phyloP scores from a whole-genome alignment of 768 basidiomycete genomes.

The Favolaschia claudopus region DNA sequence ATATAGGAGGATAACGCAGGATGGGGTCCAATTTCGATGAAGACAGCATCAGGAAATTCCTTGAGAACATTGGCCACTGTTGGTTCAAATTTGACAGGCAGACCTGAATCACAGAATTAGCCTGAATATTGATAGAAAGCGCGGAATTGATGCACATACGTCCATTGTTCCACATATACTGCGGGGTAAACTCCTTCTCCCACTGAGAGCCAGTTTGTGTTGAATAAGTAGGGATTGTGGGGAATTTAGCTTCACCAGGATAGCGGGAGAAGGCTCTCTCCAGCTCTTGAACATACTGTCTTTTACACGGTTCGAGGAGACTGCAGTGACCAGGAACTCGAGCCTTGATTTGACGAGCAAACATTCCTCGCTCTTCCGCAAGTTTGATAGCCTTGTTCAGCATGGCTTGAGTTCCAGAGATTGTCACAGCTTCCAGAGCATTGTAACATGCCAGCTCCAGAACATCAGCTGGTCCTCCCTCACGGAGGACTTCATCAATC shows the following conservation, averaged over 20 bases:
- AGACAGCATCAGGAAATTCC: constrained; percentile 32
- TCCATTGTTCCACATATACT: constrained; percentile 52
- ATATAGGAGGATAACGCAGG: constrained; percentile 47
- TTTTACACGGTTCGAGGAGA: constrained; percentile 45
- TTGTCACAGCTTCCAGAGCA: constrained; percentile 41
- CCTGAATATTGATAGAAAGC: too few relatives aligned
- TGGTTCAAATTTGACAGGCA: constrained; percentile 46
- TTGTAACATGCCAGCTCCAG: constrained; percentile 55
- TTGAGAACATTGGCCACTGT: constrained; percentile 36
- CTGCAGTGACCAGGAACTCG: constrained; percentile 47
- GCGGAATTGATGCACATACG: too few relatives aligned
- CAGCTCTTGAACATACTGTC: constrained; percentile 35
- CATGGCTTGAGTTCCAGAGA: constrained; percentile 41
- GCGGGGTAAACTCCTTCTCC: constrained; percentile 33
- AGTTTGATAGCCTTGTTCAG: constrained; percentile 40
- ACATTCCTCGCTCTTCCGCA: constrained; percentile 36
- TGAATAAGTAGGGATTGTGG: constrained; percentile 44
- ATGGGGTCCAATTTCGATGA: constrained; percentile 49
- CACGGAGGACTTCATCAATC: constrained; percentile 24
- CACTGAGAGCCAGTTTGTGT: constrained; percentile 39
- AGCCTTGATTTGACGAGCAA: constrained; percentile 46
- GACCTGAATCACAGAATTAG: too few relatives aligned
- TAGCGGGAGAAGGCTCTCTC: constrained; percentile 42
- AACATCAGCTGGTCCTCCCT: constrained; percentile 6
- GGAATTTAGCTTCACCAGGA: constrained; percentile 32